Base-by-base conservation (phyloP, 2,329 filamentous ascomycete species). In the Celoporthe dispersa region DNA sequence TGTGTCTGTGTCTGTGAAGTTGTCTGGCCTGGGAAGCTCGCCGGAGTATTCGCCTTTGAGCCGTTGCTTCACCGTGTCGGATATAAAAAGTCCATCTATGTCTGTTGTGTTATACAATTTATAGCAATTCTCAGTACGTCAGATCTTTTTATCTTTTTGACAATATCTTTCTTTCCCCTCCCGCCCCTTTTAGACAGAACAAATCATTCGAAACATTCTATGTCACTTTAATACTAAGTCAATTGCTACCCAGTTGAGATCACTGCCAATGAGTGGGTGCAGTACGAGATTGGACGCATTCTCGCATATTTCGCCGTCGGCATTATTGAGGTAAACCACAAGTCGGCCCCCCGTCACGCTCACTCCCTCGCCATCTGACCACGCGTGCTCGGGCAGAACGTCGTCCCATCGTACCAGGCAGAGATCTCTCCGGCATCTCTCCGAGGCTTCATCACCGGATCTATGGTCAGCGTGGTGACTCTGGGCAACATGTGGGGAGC, bases 231-330 rank as follows among this genome's bases (percentile, higher is more conserved):
- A 39, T 22, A 25, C 33, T 39, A 11, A 28, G 25, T 31, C 11
- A 12, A 19, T 19, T 5, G 28, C 25, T 25, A 2, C 14, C 3
- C 55, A 69, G 67, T 69, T n/a, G 67, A 69, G 35, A 66, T 69
- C 8, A 66, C 61, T 39, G 60, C 67, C 39, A 55, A 57, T 5
- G 44, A 63, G 22, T 69, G 67, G 67, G 60, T 66, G 9, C 67
- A 69, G 60, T 71, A 74, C n/a, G 64, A 64, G n/a, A 63, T 68
- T 37, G 73, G 71, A 22, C 66, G 65, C 16, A 67, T 77, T n/a
- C 73, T 76, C 19, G 73, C 74, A 28, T 76, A 76, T 70, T 76
- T 75, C 72, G 67, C 76, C 25, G 76, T 76, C 67, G 67, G 67
- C n/a, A 69, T 69, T 25, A 63, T 66, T 28, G 67, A 63, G 60